Percentiles rank a stretch among this genome's conserved stretches.
Conservation (phyloP, 2,329 filamentous ascomycete genomes). For the Penicillium sp. region DNA sequence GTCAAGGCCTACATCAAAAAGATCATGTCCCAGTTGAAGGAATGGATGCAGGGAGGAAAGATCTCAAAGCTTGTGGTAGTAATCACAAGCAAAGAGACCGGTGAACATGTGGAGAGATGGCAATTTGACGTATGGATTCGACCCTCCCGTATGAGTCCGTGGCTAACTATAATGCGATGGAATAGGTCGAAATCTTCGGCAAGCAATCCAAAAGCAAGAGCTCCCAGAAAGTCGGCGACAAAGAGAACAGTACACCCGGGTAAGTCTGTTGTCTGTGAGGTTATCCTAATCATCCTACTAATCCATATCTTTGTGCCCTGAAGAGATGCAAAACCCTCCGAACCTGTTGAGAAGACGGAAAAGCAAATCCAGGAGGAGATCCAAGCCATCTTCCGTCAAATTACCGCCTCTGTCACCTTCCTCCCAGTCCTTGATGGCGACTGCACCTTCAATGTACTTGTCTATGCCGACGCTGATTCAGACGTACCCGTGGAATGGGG, state of each 20-base stretch:
- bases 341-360: conserved; percentile 72
- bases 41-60: conserved; percentile 96
- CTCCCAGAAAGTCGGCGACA: conserved; percentile 54
- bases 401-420: conserved; percentile 96
- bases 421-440: conserved; percentile 88
- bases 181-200: conserved; percentile 57
- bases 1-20: conserved; percentile 99
- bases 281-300: background rate
- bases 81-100: conserved; percentile 94
- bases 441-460: conserved; percentile 97
- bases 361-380: conserved; percentile 93
- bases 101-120: conserved; percentile 94
- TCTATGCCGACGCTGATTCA: conserved; percentile 94
- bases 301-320: conserved; percentile 3
- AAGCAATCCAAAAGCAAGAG: conserved; percentile 51
- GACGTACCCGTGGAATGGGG: conserved; percentile 98
- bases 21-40: conserved; percentile 96
- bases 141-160: background rate
- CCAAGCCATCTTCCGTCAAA: conserved; percentile 93
- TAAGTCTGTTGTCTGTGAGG: conserved; percentile 33
- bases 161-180: conserved; percentile 9
- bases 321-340: conserved; percentile 30
- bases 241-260: conserved; percentile 66
- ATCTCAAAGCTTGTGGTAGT: conserved; percentile 97
- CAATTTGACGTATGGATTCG: conserved; percentile 76